Evolutionary conservation across 768 basidiomycete species (phyloP).

Genomic region (Dacryopinax primogenitus): DNA sequence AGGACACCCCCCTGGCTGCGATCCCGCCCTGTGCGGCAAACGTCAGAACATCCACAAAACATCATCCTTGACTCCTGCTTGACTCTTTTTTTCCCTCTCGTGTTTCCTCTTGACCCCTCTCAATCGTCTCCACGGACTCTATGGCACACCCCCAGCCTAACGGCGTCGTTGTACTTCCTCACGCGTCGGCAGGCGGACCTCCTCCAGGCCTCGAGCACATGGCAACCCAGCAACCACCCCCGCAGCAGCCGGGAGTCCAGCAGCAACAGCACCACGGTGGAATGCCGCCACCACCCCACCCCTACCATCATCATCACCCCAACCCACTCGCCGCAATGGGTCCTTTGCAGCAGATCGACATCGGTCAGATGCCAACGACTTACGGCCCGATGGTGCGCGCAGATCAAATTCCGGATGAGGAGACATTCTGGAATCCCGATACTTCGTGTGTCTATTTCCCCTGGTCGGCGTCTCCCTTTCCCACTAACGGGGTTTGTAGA

Average conservation of each 20-base stretch:
- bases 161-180: neutral
- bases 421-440: constrained; percentile 58
- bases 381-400: constrained; percentile 12
- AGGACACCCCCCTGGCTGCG: neutral
- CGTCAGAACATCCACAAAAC: neutral
- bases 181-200: neutral
- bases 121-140: neutral
- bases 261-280: neutral
- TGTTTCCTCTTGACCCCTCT: neutral
- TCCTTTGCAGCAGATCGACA: neutral
- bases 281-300: neutral
- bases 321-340: neutral
- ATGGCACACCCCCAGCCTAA: neutral
- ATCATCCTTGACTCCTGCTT: neutral
- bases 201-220: constrained; percentile 6
- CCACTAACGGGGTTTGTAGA: constrained; percentile 28
- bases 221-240: neutral
- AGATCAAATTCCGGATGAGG: constrained; percentile 10
- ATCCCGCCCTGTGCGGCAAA: neutral
- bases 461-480: neutral
- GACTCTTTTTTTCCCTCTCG: neutral
- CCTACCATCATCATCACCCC: neutral
- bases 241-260: neutral
- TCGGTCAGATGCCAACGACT: neutral
- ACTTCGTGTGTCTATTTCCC: constrained; percentile 46